Evolutionary conservation across 345 rosid genomes (phyloP).

Genomic region (Passiflora organensis): DNA sequence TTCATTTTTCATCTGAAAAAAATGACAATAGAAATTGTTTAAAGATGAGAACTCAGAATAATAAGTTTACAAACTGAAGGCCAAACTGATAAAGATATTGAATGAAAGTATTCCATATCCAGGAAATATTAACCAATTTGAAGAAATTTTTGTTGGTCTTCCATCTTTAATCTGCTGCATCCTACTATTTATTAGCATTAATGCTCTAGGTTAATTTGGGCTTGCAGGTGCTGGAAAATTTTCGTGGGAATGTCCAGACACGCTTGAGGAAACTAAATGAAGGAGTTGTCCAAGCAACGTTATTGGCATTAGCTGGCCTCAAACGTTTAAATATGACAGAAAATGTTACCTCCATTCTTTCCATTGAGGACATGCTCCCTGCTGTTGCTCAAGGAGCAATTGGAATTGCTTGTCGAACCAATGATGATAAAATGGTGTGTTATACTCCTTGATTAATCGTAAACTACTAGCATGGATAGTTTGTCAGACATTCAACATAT

Average conservation of each 20-base stretch:
- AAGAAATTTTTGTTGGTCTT: no score
- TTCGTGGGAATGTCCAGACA: constrained; percentile 92
- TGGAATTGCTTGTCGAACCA: constrained; percentile 86
- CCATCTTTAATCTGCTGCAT: not conserved
- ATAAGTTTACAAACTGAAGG: no score
- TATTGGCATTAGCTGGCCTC: constrained; percentile 94
- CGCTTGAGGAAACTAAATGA: constrained; percentile 79
- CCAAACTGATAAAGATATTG: no score
- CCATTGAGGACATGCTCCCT: constrained; percentile 93
- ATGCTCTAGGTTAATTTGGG: constrained; percentile 13
- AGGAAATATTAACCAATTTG: no score
- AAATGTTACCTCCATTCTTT: constrained; percentile 64
- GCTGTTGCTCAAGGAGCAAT: constrained; percentile 99
- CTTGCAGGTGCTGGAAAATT: constrained; percentile 82
- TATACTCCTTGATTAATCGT: not conserved
- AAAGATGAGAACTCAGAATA: no score
- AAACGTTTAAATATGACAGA: constrained; percentile 88
- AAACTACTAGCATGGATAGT: not conserved
- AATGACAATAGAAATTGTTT: no score
- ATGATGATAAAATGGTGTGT: constrained; percentile 80
- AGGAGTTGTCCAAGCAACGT: constrained; percentile 80
- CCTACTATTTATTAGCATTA: constrained; percentile 6
- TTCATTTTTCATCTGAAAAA: no score
- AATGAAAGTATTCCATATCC: no score
- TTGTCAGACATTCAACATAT: not conserved